phyloP scores from a whole-genome alignment of 257 asterid genomes.

The Solanum gandarillasii region DNA sequence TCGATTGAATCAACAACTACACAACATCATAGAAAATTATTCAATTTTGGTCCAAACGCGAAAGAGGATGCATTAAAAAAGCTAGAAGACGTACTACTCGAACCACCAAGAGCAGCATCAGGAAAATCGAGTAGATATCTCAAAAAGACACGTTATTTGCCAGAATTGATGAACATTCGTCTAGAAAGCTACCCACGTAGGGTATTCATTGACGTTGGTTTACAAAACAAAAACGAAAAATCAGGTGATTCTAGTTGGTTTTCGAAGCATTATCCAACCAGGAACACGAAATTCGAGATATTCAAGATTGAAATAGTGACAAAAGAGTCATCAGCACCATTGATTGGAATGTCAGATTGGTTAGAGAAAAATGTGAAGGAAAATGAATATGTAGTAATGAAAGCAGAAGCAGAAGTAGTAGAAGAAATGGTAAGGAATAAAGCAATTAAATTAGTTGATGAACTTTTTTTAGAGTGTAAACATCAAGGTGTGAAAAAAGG shows the following conservation, averaged over 20 bases:
- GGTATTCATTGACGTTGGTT: constrained; percentile 21
- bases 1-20: not conserved
- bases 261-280: constrained; percentile 30
- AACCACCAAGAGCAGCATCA: constrained; percentile 33
- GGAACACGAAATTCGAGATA: constrained; percentile 27
- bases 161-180: constrained; percentile 29
- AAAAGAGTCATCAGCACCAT: constrained; percentile 1
- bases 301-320: constrained; percentile 20
- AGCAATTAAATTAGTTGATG: constrained; percentile 53
- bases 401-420: constrained; percentile 71
- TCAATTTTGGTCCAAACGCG: not conserved
- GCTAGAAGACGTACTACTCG: constrained; percentile 26
- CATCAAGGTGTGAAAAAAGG: constrained; percentile 33
- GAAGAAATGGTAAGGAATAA: constrained; percentile 52
- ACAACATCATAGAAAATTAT: not conserved
- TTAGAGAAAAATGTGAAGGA: constrained; percentile 35
- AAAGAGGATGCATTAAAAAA: constrained; percentile 13
- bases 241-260: constrained; percentile 33
- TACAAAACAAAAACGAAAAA: not conserved
- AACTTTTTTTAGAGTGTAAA: constrained; percentile 66
- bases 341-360: constrained; percentile 42
- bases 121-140: constrained; percentile 20
- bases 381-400: constrained; percentile 75
- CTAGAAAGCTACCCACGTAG: constrained; percentile 28
- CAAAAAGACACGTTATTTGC: constrained; percentile 21